These are phyloP conservation scores for Amanita phalloides DNA, from an alignment of 768 basidiomycete species.

Conservation along the genomic window DNA sequence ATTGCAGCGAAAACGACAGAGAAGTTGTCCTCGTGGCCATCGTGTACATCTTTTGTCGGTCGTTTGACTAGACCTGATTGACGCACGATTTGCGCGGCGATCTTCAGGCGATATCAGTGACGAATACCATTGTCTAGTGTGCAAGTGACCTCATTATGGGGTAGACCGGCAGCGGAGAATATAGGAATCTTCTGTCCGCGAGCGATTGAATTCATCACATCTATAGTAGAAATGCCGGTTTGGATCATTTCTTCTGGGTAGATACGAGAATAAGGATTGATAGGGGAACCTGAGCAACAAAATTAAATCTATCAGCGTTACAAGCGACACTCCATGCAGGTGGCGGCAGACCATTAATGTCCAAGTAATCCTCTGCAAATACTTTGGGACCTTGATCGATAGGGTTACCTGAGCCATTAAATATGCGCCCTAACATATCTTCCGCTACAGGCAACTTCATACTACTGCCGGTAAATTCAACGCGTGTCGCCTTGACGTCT, in stretches of 20 bases:
- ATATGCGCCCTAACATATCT: constrained; percentile 98
- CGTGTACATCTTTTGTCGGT: constrained; percentile 94
- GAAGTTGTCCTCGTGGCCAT: constrained; percentile 99
- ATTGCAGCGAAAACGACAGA: constrained; percentile 99
- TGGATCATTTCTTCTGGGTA: constrained; percentile 99
- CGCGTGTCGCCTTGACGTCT: constrained; percentile 94
- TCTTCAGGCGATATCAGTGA: constrained; percentile 33
- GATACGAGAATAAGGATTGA: constrained; percentile 96
- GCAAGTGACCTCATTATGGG: constrained; percentile 85
- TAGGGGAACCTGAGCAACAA: constrained; percentile 69
- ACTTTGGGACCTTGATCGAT: constrained; percentile 99
- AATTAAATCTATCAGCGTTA: background rate
- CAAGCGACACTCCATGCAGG: constrained; percentile 3
- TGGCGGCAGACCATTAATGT: constrained; percentile 80
- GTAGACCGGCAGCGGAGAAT: constrained; percentile 97
- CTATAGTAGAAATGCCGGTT: constrained; percentile 98
- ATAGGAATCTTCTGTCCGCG: constrained; percentile 99
- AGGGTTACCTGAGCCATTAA: constrained; percentile 97
- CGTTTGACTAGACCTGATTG: constrained; percentile 96
- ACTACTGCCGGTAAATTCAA: constrained; percentile 95
- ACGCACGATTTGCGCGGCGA: constrained; percentile 99
- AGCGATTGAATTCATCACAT: constrained; percentile 97
- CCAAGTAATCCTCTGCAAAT: constrained; percentile 97
- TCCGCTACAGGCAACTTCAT: constrained; percentile 99
- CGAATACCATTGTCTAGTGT: background rate